A percentile compares a stretch with the other conserved stretches of the same genome.
phyloP scores from a whole-genome alignment of 164 flowering plant species.

The Stephania yunnanensis region DNA sequence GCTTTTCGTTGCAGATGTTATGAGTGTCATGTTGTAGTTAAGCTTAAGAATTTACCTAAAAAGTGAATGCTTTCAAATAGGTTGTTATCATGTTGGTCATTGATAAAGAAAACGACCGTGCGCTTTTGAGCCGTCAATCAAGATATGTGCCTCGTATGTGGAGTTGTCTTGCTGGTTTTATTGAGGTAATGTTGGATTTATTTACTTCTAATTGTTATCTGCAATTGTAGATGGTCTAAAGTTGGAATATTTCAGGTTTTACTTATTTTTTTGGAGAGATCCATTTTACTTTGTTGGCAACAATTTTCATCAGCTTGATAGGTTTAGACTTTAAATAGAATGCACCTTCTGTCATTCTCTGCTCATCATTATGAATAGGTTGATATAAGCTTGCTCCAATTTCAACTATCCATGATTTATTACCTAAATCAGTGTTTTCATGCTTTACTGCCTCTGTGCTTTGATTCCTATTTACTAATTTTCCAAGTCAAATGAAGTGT shows the following conservation, averaged over 20 bases:
- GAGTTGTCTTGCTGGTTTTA: constrained; percentile 96
- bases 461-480: background rate
- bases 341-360: background rate
- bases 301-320: background rate
- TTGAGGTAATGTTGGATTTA: constrained; percentile 47
- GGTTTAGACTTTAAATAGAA: background rate
- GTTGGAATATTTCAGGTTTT: too few species aligned
- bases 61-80: constrained; percentile 31
- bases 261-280: background rate
- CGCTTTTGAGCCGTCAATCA: constrained; percentile 66
- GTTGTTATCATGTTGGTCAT: constrained; percentile 96
- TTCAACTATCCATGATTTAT: too few species aligned
- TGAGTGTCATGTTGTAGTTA: background rate
- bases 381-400: too few species aligned
- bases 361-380: too few species aligned
- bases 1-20: background rate
- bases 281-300: background rate
- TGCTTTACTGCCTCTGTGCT: too few species aligned
- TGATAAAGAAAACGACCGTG: constrained; percentile 87
- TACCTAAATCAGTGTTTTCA: too few species aligned
- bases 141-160: constrained; percentile 94
- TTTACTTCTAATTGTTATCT: background rate
- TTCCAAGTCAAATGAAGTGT: background rate
- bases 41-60: constrained; percentile 1
- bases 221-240: background rate